Evolutionary conservation across 140 eudicot species (phyloP), one percentile per base, ranked within the genome.

Genomic region (Senecio squalidus): DNA sequence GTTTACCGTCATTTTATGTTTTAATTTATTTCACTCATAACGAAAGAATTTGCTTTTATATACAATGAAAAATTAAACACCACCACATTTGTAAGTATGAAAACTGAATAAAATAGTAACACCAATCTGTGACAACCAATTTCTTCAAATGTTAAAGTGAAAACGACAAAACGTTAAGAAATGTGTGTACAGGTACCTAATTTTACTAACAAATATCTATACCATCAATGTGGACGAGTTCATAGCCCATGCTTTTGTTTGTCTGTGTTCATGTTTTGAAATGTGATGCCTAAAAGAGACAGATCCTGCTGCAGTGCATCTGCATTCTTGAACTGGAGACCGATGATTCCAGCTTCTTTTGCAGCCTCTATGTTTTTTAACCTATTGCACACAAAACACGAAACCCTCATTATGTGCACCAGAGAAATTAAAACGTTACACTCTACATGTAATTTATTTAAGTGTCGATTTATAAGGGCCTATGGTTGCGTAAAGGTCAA

Each of bases 351-450:
- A 57, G 72, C 80, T 39, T 77, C 79, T 54, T 43, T 73, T 58
- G 96, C 96, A 55, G 90, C 98, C 61, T 91, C 92, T 33, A 86
- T 84, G 70, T 91, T 91, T 59, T 71, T 77, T 83, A 78, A 27
- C 85, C 98, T 91, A 80, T 24, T 26, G 30, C 34, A 69, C 28
- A 26, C 20, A 24, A 64, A 73, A 39, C 50, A 48, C 29, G 15
- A 53, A 4, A 23, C 25, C n/a, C 52, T 33, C 56, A 44, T 23
- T 20, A 56, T 1, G 22, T 55, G 45, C 26, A 60, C 18, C 11
- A 21, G 16, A 41, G 10, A 33, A 33, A 6, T 6, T 33, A 33
- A 6, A 9, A 4, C 4, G 34, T 24, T 24, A 23, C 23, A 49
- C 17, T 49, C 30, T 23, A 25, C 30, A 49, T 24, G 33, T 49